Base-by-base conservation (phyloP, 139 green algal genomes). In the Chloropicon primus region DNA sequence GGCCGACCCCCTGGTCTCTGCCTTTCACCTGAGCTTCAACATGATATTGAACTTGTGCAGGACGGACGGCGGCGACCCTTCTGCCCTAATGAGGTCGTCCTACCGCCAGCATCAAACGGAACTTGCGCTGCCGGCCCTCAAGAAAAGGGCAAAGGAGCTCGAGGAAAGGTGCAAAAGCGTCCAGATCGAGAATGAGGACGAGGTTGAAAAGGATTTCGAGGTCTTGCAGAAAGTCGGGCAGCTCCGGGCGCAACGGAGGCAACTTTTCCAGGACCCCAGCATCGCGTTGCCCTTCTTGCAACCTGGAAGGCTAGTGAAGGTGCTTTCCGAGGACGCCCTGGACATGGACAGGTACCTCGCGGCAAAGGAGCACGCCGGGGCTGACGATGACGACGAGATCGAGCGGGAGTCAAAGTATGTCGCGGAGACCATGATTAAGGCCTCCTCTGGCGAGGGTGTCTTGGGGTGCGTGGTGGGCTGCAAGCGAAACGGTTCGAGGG, bases 41-140 rank as follows among this genome's bases (percentile, higher is more conserved):
- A 94, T 93, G 89, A 85, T 97, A 74, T 85, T 96, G 54, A 91
- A 91, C 78, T 82, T 96, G 79, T 83, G 90, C 71, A 78, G 88
- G 22, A 72, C 83, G 54, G 88, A 93, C 78, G 82, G 83, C 1
- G 84, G 29, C 10, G 82, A 85, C 79, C 26, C 76, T 86, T 76
- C 80, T 77, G 26, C 79, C 28, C 80, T 94, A n/a, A 87, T 94
- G 80, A 73, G 25, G 2, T 71, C 71, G 25, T 80, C 54, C 24
- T 92, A 88, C 78, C 81, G 22, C 24, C 80, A 84, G 80, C 78
- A 83, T 27, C 80, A 84, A 2, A 28, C 73, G 73, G 53, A 0
- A 77, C 29, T 78, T 27, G 25, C 54, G 5, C 0, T 26, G 27
- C 73, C 22, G 72, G n/a, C 25, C 27, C 22, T 24, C 5, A 10